Percentiles rank a stretch among this genome's conserved stretches.
Evolutionary conservation across 2,329 filamentous ascomycete genomes (phyloP).

Genomic region (Diaporthe sp.): DNA sequence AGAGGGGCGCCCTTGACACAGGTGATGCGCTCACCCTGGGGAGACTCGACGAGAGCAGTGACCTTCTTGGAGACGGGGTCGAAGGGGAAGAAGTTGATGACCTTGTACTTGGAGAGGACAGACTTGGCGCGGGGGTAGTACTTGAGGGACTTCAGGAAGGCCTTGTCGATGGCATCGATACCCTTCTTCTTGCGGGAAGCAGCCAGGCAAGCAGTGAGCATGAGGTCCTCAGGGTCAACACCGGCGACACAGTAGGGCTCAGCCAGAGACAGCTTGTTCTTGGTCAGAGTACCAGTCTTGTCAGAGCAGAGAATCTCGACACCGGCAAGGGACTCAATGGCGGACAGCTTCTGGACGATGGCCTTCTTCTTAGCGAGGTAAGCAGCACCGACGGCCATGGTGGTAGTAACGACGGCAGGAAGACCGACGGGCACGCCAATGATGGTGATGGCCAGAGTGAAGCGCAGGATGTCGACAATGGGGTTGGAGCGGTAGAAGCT

Average conservation of each 20-base stretch:
- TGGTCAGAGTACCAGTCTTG: conserved; percentile 94
- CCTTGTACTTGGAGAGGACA: conserved; percentile 86
- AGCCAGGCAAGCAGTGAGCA: conserved; percentile 91
- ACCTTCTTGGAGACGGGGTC: conserved; percentile 97
- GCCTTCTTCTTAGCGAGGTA: conserved; percentile 94
- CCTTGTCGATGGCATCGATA: conserved; percentile 95
- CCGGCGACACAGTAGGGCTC: conserved; percentile 88
- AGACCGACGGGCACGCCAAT: conserved; percentile 95
- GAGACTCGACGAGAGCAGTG: conserved; percentile 84
- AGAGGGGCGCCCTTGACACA: conserved; percentile 94
- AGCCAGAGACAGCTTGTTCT: conserved; percentile 91
- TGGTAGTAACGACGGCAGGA: conserved; percentile 92
- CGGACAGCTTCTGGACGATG: conserved; percentile 92
- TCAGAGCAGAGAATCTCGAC: conserved; percentile 95
- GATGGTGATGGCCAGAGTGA: conserved; percentile 90
- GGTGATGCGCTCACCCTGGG: conserved; percentile 84
- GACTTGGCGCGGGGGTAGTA: conserved; percentile 87
- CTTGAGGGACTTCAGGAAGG: conserved; percentile 88
- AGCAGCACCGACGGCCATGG: conserved; percentile 93
- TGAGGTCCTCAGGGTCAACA: conserved; percentile 88
- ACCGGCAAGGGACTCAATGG: conserved; percentile 92
- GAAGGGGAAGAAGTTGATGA: conserved; percentile 88
- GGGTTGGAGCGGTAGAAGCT: conserved; percentile 89
- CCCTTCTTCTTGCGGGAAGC: conserved; percentile 96
- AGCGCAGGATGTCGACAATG: conserved; percentile 84